Base-by-base conservation (phyloP, 2,329 filamentous ascomycete species). In the Paecilomyces fulvus region DNA sequence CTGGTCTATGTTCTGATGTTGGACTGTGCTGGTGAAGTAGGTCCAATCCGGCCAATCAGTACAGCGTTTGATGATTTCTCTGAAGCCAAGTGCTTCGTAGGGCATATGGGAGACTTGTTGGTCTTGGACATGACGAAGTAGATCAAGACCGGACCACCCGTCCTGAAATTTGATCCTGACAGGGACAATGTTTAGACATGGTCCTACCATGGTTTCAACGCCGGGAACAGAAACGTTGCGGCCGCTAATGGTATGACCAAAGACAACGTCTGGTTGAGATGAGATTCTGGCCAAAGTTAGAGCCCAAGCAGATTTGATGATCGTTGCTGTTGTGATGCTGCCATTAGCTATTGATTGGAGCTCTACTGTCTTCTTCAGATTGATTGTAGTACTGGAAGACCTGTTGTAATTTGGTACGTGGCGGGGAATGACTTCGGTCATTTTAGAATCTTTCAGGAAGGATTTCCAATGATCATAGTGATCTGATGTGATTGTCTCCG, bases 291-390 rank as follows among this genome's bases (percentile, higher is more conserved):
- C 80, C 1, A 88, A 79, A 17, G 80, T 81, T 7, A 87, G 67
- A 0, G 84, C 82, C 85, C 85, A 88, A 0, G 83, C 83, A 0
- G 84, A 83, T 0, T 85, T 85, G n/a, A 84, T 84, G 0, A 88
- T 73, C 0, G 83, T 86, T 1, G 84, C 84, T 10, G 82, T 76
- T 1, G 85, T 87, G 56, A 85, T 79, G 58, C 83, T 81, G 52
- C 74, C 76, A 61, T 58, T 79, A 68, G 64, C 83, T 74, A 67
- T 80, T 65, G 61, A 80, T 1, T 70, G 65, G 17, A 73, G 63
- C 28, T 70, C 64, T 8, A 74, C 66, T 1, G 64, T 67, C 56
- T 67, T 72, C 57, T 65, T 66, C n/a, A 73, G 64, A 33, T 71
- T 68, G 3, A 67, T 68, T 52, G 67, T 73, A 11, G 66, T 63